Base-by-base conservation (phyloP, 2,329 filamentous ascomycete species). In the Cladophialophora exuberans region DNA sequence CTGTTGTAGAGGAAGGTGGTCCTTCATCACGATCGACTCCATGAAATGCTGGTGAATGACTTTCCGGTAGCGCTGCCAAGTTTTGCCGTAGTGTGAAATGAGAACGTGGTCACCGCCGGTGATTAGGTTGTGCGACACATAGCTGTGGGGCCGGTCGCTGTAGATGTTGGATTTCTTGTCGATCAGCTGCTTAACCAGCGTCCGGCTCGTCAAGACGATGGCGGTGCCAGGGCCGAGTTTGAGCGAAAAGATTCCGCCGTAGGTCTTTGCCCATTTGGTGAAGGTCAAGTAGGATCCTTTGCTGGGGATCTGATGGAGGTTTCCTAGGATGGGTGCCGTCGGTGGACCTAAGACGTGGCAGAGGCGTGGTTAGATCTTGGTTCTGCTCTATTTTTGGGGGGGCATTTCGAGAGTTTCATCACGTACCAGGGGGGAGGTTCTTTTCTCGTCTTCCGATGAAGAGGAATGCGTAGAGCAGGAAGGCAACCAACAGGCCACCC, bases 61-160 rank as follows among this genome's bases (percentile, higher is more conserved):
- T 54, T 74, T 76, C n/a, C 79, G 70, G n/a, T 73, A 70, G 3
- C 60, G 68, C 5, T 75, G 67, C 79, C 79, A 81, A 15, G 65
- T 67, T 11, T 72, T 65, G 0, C 74, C 73, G 42, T 79, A 77
- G 31, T 76, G 65, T 73, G 80, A 78, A 20, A 76, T 61, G 3
- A 79, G 67, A 3, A 79, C 64, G 60, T 80, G 78, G 57, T 80
- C 72, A 2, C 76, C 76, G 2, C 70, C 66, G 3, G 73, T 73
- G 44, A 80, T 77, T 22, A 80, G 63, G 10, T 64, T 61, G 28
- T 75, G 65, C 1, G 70, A 67, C 7, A 80, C 73, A 51, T 76
- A 74, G 0, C 70, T 74, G 0, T 65, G 60, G 0, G 78, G 76
- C 4, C 77, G 66, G 28, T 73, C 66, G 50, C 70, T 77, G 61